Evolutionary conservation across 108 stramenopile genomes (phyloP), one percentile per base, ranked within the genome.

Genomic region (Nitzschia sp.): DNA sequence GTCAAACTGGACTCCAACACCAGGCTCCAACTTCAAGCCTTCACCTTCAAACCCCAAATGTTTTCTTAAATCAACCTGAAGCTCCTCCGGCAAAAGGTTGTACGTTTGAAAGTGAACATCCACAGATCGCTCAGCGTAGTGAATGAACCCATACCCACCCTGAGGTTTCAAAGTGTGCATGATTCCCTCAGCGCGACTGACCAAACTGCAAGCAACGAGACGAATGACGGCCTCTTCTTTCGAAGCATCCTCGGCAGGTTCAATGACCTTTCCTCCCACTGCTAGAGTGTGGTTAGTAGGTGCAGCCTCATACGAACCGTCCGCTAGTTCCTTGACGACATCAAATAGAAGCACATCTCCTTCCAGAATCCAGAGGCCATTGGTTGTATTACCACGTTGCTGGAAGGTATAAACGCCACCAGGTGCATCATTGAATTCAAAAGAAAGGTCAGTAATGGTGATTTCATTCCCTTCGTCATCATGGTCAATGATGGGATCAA

Each of bases 321-420:
- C 91, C 15, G 70, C 70, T 22, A 71, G 52, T 51, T 80, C 78
- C 51, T 78, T 69, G 54, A 84, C 71, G 19, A 93, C 80, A 59
- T 93, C 91, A 79, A 93, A 90, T 6, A 88, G 57, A 8, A 93
- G 60, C 10, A 72, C 72, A 56, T 93, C 91, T 5, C 86, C 86
- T 6, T 76, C 73, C 29, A 80, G 58, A 48, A 93, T 69, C 91
- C 91, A 93, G 22, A 80, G 22, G 0, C 76, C 88, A 41, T 67
- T 69, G 6, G 68, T 62, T 7, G 69, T 39, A n/a, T 71, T 77
- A 9, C 77, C 66, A 21, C 65, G 66, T 25, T 73, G 72, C 17
- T 66, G 72, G 53, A 75, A 81, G 15, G 84, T 71, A 72, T 73
- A 88, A 1, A 72, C 71, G 12, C 90, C 90, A 40, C 87, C 85